A percentile compares a stretch with the other conserved stretches of the same genome.
phyloP scores from a whole-genome alignment of 148 eudicot genomes.

The Camellia lanceoleosa region DNA sequence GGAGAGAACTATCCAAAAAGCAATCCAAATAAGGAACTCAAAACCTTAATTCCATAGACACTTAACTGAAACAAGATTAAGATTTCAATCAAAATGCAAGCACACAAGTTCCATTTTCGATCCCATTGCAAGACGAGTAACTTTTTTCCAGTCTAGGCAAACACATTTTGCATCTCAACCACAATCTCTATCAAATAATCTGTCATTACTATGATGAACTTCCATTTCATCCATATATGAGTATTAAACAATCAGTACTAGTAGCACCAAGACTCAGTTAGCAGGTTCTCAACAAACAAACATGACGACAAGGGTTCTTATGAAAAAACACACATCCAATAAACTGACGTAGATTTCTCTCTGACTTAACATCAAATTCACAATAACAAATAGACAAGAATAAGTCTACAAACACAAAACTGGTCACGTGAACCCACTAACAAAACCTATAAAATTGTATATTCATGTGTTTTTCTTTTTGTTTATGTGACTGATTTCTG shows the following conservation, averaged over 20 bases:
- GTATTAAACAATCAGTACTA: neutral
- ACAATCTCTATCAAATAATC: neutral
- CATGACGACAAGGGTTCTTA: neutral
- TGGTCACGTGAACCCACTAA: too few relatives aligned
- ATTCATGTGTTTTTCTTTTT: too few relatives aligned
- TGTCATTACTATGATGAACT: neutral
- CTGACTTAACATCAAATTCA: too few relatives aligned
- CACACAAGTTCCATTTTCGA: neutral
- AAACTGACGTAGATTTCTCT: neutral
- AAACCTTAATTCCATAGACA: neutral
- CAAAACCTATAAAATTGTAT: too few relatives aligned
- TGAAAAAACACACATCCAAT: neutral
- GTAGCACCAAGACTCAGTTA: neutral
- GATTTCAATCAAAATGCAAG: neutral
- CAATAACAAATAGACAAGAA: too few relatives aligned
- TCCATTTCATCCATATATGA: neutral
- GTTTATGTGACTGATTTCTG: too few relatives aligned
- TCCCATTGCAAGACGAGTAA: neutral
- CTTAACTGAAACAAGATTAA: neutral
- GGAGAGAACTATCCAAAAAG: neutral
- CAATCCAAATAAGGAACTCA: neutral
- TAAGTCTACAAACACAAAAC: too few relatives aligned
- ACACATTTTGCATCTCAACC: neutral
- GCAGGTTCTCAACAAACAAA: neutral
- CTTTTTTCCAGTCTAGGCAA: neutral